Conservation (phyloP, 1,284 basidiomycete genomes). For the Microbotryomycetes sp. region DNA sequence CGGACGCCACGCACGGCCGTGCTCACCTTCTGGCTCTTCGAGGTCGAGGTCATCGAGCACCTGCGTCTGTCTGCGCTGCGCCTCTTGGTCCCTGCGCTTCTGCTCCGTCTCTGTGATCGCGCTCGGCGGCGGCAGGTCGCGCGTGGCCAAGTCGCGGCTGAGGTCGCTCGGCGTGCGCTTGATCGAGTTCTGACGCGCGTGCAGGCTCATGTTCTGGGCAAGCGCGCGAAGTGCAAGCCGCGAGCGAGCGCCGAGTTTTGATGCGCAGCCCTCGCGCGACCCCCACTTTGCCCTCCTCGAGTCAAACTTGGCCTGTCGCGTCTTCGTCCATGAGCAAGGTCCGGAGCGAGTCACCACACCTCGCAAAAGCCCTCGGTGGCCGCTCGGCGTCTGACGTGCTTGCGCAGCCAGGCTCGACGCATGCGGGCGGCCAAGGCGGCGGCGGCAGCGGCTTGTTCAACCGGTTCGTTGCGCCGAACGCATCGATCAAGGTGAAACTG, state of each 20-base stretch:
- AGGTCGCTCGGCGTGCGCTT: slow-evolving; percentile 31
- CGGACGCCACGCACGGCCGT: no score
- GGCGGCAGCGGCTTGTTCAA: neutral
- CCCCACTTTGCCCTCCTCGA: neutral
- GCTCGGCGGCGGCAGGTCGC: slow-evolving; percentile 32
- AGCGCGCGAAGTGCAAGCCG: neutral
- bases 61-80: slow-evolving; percentile 5
- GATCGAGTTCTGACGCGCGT: slow-evolving; percentile 16
- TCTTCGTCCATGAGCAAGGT: neutral
- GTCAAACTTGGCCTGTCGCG: neutral
- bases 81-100: neutral
- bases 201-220: no score
- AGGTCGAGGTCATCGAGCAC: slow-evolving; percentile 12
- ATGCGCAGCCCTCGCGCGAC: neutral
- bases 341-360: neutral
- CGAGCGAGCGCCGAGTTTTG: neutral
- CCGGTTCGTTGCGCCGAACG: neutral
- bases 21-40: slow-evolving; percentile 29
- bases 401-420: neutral
- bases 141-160: slow-evolving; percentile 25
- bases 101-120: slow-evolving; percentile 21
- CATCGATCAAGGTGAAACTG: neutral
- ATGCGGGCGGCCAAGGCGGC: no score
- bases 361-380: neutral
- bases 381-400: neutral